Conservation (phyloP, 164 flowering plant genomes). For the Paratinospora sagittata region DNA sequence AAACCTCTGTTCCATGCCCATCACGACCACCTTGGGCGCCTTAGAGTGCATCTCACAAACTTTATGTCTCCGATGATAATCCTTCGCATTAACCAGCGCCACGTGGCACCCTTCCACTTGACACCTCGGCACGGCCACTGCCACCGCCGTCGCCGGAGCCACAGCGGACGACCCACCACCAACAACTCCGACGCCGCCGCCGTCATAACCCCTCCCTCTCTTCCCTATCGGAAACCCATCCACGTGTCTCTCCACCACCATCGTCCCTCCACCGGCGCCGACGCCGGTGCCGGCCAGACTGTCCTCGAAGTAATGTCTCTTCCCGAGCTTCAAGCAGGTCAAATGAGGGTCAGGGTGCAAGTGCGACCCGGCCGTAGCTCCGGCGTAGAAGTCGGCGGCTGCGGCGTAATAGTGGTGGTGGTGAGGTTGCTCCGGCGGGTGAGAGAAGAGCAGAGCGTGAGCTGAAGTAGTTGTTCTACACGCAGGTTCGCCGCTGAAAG, state of each 20-base stretch:
- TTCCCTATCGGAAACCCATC: conserved; percentile 24
- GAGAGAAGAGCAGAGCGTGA: not conserved
- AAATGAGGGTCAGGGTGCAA: conserved; percentile 45
- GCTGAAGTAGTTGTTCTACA: not conserved
- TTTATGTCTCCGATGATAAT: conserved; percentile 69
- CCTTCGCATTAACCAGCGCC: conserved; percentile 46
- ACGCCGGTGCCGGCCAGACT: not conserved
- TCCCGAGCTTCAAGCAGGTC: conserved; percentile 60
- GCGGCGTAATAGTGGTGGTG: not conserved
- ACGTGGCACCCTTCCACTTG: conserved; percentile 71
- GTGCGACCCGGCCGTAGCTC: conserved; percentile 13
- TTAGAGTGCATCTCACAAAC: conserved; percentile 78
- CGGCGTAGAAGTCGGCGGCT: conserved; percentile 16
- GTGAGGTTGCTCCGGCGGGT: not conserved
- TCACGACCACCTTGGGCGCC: conserved; percentile 55
- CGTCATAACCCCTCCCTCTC: conserved; percentile 32
- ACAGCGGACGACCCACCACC: conserved; percentile 8
- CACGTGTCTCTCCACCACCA: conserved; percentile 19
- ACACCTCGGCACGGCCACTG: conserved; percentile 61
- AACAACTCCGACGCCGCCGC: not conserved
- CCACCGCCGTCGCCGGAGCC: conserved; percentile 13
- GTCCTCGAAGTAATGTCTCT: conserved; percentile 58
- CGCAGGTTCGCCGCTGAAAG: not conserved
- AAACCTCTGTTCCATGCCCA: conserved; percentile 59
- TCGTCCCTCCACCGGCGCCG: conserved; percentile 10